Conservation (phyloP, 2,329 filamentous ascomycete species). For the Scolecobasidium constrictum region DNA sequence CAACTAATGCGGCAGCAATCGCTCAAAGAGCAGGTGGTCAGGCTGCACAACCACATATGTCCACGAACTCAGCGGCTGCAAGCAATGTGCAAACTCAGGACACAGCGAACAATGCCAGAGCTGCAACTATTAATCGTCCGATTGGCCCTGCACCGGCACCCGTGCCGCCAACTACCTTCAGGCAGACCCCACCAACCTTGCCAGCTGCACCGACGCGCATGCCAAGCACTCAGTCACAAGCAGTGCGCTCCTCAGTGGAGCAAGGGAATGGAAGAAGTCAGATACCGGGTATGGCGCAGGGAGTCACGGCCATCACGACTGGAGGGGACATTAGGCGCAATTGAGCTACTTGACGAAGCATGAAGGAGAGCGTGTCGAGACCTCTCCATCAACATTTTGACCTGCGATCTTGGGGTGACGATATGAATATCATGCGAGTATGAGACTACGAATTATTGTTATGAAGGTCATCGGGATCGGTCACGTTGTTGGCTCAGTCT, state of each 20-base stretch:
- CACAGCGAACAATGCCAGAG: neutral
- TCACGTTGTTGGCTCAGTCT: neutral
- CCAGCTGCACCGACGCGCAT: neutral
- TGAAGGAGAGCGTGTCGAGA: neutral
- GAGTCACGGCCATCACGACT: constrained; percentile 4
- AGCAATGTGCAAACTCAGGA: neutral
- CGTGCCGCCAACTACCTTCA: neutral
- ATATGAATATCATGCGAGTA: neutral
- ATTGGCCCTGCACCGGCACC: neutral
- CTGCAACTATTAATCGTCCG: neutral
- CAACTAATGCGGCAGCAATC: neutral
- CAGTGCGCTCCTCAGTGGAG: neutral
- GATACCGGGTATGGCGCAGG: constrained; percentile 2
- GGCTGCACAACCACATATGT: neutral
- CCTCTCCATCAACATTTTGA: neutral
- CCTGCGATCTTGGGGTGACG: neutral
- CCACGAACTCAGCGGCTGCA: neutral
- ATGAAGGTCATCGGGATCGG: neutral
- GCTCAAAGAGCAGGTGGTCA: neutral
- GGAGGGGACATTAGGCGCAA: constrained; percentile 5
- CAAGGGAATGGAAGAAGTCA: neutral
- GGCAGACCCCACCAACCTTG: neutral
- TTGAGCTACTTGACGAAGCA: neutral
- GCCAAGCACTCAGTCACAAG: neutral
- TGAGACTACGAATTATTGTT: neutral